Percentiles rank a stretch among this genome's conserved stretches.
These are phyloP conservation scores for Phytophthora pinifolia DNA, from an alignment of 352 stramenopile genomes.

Conservation along the genomic window DNA sequence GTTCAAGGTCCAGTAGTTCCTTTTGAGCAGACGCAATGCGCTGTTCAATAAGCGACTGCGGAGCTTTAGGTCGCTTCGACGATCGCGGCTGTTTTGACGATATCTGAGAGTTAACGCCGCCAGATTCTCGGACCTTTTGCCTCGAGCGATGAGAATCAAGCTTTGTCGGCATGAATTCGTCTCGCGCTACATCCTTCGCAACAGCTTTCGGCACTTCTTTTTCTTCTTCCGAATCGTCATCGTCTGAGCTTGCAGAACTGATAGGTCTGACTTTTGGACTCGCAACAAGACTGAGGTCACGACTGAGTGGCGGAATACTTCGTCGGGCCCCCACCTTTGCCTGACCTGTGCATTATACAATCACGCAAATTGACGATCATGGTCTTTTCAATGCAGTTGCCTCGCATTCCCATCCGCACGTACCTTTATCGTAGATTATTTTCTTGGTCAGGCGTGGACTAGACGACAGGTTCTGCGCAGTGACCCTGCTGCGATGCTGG, in stretches of 20 bases:
- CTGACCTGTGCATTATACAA: conserved; percentile 3
- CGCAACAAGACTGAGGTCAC: conserved; percentile 8
- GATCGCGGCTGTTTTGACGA: not conserved
- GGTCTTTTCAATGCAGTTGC: not conserved
- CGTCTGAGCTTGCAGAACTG: not conserved
- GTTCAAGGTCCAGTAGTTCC: not conserved
- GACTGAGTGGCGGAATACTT: conserved; percentile 10
- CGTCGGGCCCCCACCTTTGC: conserved; percentile 10
- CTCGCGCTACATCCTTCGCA: not conserved
- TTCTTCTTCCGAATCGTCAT: conserved; percentile 23
- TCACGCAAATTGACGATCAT: not conserved
- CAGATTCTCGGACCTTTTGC: not conserved
- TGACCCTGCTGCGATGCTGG: no score
- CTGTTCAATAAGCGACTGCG: conserved; percentile 14
- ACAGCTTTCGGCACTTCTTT: conserved; percentile 10
- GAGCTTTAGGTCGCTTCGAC: not conserved
- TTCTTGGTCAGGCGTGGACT: conserved; percentile 2
- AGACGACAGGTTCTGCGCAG: no score
- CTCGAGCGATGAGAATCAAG: not conserved
- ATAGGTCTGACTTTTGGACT: conserved; percentile 4
- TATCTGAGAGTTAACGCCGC: not conserved
- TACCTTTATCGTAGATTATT: conserved; percentile 11
- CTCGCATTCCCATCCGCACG: not conserved
- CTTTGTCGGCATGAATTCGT: not conserved
- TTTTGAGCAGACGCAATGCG: conserved; percentile 12